Conservation (phyloP, 2,329 filamentous ascomycete species). For the Aspergillus aculeatus region DNA sequence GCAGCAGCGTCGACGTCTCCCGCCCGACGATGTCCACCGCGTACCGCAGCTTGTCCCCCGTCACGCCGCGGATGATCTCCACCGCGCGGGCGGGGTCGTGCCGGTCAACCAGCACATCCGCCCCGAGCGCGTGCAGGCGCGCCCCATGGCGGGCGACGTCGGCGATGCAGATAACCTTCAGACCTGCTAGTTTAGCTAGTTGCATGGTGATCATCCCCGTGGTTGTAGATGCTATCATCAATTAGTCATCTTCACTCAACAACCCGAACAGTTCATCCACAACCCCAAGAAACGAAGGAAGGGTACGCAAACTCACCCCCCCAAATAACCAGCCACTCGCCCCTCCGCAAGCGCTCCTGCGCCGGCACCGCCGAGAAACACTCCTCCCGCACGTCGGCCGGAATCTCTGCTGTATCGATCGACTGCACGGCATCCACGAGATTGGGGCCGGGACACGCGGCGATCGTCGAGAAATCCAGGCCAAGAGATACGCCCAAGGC, state of each 20-base stretch:
- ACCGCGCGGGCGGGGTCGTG: conserved; percentile 65
- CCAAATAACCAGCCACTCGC: conserved; percentile 74
- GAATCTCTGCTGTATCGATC: conserved; percentile 51
- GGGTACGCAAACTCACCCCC: conserved; percentile 52
- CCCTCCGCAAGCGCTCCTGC: conserved; percentile 55
- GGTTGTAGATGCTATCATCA: conserved; percentile 59
- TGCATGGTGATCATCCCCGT: conserved; percentile 67
- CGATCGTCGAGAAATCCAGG: conserved; percentile 55
- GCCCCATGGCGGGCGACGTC: conserved; percentile 67
- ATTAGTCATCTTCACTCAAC: too few species aligned
- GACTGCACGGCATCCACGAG: conserved; percentile 52
- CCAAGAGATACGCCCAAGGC: conserved; percentile 69
- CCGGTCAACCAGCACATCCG: conserved; percentile 69
- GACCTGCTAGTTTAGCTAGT: conserved; percentile 64
- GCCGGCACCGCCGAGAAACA: conserved; percentile 57
- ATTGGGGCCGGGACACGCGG: conserved; percentile 56
- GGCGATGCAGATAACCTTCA: conserved; percentile 65
- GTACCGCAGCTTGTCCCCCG: conserved; percentile 60
- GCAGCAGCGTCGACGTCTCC: conserved; percentile 60
- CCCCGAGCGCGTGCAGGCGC: conserved; percentile 52
- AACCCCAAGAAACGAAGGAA: too few species aligned
- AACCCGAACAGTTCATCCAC: too few species aligned
- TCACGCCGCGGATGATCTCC: conserved; percentile 61
- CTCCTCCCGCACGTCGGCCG: conserved; percentile 62
- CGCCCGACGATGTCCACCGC: conserved; percentile 67